Percentiles rank a stretch among this genome's conserved stretches.
Conservation (phyloP, 108 stramenopile species). For the Parietichytrium sp. region DNA sequence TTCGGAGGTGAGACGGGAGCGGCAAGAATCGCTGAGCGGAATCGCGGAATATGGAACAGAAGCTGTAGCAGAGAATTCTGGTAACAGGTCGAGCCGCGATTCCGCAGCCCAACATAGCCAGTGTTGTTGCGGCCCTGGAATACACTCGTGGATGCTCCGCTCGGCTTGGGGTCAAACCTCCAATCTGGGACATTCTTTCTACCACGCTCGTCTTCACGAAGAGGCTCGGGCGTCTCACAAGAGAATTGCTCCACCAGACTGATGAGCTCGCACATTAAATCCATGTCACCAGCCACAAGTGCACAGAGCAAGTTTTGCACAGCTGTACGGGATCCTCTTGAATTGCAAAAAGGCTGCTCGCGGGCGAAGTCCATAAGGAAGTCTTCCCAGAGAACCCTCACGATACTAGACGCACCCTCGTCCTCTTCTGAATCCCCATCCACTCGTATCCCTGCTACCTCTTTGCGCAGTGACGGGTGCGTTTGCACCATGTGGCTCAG, state of each 20-base stretch:
- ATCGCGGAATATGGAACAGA: conserved; percentile 15
- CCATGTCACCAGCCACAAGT: background rate
- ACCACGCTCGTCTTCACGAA: background rate
- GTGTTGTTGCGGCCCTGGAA: conserved; percentile 25
- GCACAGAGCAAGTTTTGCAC: background rate
- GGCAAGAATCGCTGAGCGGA: background rate
- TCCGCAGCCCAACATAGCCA: conserved; percentile 18
- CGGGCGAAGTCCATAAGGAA: background rate
- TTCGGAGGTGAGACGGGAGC: conserved; percentile 18
- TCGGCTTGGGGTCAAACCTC: conserved; percentile 7
- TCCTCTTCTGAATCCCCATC: background rate
- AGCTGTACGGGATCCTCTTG: background rate
- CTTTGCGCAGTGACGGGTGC: background rate
- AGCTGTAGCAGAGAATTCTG: conserved; percentile 22
- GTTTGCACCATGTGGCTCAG: background rate
- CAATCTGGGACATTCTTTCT: background rate
- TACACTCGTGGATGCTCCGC: background rate
- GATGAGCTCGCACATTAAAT: background rate
- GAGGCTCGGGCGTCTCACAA: background rate
- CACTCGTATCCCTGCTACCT: background rate
- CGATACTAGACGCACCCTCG: conserved; percentile 8
- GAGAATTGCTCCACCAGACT: conserved; percentile 14
- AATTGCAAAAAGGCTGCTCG: background rate
- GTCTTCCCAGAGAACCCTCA: conserved; percentile 6
- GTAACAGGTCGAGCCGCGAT: conserved; percentile 39